Evolutionary conservation across 78 protist species (phyloP).

Genomic region (Creolimax fragrantissima): DNA sequence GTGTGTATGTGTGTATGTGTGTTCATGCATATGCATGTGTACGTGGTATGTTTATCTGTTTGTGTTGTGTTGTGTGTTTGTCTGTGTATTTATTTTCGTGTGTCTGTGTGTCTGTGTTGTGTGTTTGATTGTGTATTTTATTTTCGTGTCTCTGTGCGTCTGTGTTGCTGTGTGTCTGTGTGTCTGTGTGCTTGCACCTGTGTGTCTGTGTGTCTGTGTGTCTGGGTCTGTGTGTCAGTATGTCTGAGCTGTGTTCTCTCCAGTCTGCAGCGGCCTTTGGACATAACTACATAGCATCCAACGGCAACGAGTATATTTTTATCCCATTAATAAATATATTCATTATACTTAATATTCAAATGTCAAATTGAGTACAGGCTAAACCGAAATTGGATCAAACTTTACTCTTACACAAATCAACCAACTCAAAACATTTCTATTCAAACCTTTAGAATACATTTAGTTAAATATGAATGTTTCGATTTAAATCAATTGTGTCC

Average conservation of each 20-base stretch:
- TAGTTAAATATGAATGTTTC: neutral
- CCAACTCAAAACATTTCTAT: neutral
- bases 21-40: neutral
- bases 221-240: neutral
- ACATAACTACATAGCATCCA: neutral
- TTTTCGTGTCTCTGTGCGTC: neutral
- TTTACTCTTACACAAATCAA: neutral
- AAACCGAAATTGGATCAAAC: neutral
- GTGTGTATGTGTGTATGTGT: neutral
- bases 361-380: no score
- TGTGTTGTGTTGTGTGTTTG: neutral
- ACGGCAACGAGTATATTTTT: neutral
- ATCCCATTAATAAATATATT: neutral
- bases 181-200: neutral
- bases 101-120: no score
- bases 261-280: neutral
- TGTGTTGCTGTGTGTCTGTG: neutral
- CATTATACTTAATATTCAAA: neutral
- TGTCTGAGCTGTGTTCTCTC: neutral
- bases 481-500: neutral
- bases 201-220: neutral
- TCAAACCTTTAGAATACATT: neutral
- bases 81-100: neutral
- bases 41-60: neutral
- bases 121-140: neutral